Evolutionary conservation across 305 asterid genomes (phyloP), one percentile per base, ranked within the genome.

Genomic region (Galium porrigens): DNA sequence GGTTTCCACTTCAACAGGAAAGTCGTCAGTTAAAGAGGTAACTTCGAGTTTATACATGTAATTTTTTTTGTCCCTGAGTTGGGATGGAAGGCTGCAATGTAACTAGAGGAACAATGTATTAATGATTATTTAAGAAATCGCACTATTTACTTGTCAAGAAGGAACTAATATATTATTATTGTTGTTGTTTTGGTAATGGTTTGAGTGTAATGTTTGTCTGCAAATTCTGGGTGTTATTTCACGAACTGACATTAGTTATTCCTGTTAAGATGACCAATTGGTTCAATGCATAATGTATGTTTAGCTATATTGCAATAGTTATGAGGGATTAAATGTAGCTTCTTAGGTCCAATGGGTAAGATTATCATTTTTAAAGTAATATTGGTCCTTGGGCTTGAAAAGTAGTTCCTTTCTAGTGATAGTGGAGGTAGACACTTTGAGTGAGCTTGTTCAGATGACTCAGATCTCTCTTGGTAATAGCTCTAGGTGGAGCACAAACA

Each of bases 1-100:
- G 29, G 82, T 55, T 71, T 91, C 86, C 7, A 83, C 83, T 71
- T 91, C 86, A 10, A 83, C 84, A 41, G 94, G 83, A 77, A 73
- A 72, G 69, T 64, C 68, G 29, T 58, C 85, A 58, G 49, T 60
- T 69, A 53, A 80, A 25, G 89, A 76, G 92, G 99, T 92, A 48
- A 58, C 32, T 59, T 58, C 58, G 3, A 41, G 33, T 33, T 52
- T 5, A 63, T 56, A 55, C 68, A 15, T 68, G 33, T 66, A 29
- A 25, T 2, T 69, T 14, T 59, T 17, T 54, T 18, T 10, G 25
- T 36, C 15, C 52, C 39, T 15, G 2, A 57, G 18, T 58, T 54
- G 0, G 4, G 37, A 12, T 49, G 14, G 58, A 41, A 37, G 48
- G 37, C 9, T 0, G 10, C 11, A 36, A 53, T n/a, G 18, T 4